Evolutionary conservation across 2,329 filamentous ascomycete genomes (phyloP).

Genomic region (Calonectria henricotiae): DNA sequence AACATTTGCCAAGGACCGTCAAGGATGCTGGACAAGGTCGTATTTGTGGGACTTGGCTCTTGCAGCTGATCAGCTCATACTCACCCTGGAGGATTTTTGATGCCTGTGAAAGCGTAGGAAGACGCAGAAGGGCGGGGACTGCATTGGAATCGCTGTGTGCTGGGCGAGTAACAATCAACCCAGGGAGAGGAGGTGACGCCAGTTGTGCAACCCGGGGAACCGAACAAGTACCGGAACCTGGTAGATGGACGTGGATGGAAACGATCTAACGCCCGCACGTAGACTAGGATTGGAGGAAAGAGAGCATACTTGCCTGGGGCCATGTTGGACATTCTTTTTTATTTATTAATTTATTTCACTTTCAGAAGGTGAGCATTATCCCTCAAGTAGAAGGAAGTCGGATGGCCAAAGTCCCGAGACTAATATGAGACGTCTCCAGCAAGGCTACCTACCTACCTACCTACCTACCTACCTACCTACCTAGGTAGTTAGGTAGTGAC

Average conservation of each 20-base stretch:
- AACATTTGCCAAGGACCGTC: background rate
- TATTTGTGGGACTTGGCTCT: slow-evolving; percentile 6
- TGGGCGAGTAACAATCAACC: background rate
- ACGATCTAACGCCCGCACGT: background rate
- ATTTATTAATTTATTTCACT: background rate
- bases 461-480: too few relatives aligned
- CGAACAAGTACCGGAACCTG: background rate
- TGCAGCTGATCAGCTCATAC: background rate
- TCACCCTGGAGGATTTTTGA: background rate
- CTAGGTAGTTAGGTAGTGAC: too few relatives aligned
- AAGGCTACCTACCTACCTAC: background rate
- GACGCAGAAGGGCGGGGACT: background rate
- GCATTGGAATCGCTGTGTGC: background rate
- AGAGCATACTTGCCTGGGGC: background rate
- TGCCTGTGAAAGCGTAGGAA: background rate
- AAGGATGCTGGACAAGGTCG: background rate
- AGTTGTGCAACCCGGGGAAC: background rate
- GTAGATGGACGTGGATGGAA: background rate
- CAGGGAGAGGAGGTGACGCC: background rate
- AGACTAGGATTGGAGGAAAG: background rate
- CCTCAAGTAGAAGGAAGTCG: background rate
- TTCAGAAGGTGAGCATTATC: too few relatives aligned
- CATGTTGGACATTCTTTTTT: background rate
- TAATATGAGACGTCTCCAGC: background rate
- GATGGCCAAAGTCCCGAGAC: slow-evolving; percentile 7